These are phyloP conservation scores for Phytophthora capsici DNA, from an alignment of 352 stramenopile genomes.

Conservation along the genomic window DNA sequence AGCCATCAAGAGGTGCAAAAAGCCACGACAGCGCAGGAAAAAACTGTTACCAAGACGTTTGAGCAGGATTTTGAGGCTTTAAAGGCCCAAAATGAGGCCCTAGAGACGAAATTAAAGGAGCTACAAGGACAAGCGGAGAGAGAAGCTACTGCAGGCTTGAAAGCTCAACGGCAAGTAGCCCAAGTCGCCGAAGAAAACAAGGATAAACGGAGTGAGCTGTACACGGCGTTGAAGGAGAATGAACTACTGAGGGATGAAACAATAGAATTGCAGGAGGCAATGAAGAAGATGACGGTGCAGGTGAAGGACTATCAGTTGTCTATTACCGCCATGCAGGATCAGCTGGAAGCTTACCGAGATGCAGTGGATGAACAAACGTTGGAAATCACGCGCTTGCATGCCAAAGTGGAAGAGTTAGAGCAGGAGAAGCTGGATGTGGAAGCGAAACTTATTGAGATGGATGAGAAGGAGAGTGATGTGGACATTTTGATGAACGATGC, in stretches of 20 bases:
- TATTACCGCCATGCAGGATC: slow-evolving; percentile 53
- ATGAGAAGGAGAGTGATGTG: slow-evolving; percentile 68
- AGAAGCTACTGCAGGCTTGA: slow-evolving; percentile 43
- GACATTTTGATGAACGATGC: slow-evolving; percentile 54
- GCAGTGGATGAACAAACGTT: slow-evolving; percentile 71
- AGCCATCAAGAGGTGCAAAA: not conserved
- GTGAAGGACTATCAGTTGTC: slow-evolving; percentile 54
- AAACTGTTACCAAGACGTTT: not conserved
- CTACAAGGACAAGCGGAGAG: slow-evolving; percentile 41
- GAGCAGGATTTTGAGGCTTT: slow-evolving; percentile 32
- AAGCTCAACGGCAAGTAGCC: slow-evolving; percentile 38
- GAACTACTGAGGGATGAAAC: slow-evolving; percentile 59
- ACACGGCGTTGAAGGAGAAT: slow-evolving; percentile 70
- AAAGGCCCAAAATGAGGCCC: slow-evolving; percentile 43
- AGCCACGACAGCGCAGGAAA: not conserved
- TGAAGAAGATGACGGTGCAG: slow-evolving; percentile 46
- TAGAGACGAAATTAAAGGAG: slow-evolving; percentile 46
- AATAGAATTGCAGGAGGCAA: slow-evolving; percentile 40
- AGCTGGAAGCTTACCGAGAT: slow-evolving; percentile 57
- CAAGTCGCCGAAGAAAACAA: slow-evolving; percentile 49
- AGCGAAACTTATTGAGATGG: slow-evolving; percentile 77
- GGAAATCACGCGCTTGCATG: slow-evolving; percentile 68
- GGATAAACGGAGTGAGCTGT: slow-evolving; percentile 65
- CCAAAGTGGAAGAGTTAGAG: slow-evolving; percentile 58
- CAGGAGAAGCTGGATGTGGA: slow-evolving; percentile 61